A percentile compares a stretch with the other conserved stretches of the same genome.
Conservation (phyloP, 768 basidiomycete genomes). For the Ramaria sp. region DNA sequence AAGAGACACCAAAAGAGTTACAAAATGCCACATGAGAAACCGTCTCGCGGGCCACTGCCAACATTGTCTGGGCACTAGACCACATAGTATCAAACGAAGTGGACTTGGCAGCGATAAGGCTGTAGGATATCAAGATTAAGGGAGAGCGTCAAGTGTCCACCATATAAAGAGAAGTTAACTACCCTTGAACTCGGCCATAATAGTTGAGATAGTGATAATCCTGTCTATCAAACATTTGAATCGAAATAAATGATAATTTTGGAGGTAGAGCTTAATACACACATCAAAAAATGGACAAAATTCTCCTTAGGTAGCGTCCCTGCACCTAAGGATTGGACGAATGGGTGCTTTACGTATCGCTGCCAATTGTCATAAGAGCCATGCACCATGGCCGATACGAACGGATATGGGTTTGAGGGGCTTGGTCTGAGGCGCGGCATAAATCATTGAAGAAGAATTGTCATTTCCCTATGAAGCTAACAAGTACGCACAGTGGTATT, state of each 20-base stretch:
- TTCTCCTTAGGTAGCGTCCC: constrained; percentile 55
- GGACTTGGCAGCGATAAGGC: constrained; percentile 73
- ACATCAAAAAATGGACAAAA: constrained; percentile 85
- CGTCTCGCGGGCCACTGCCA: constrained; percentile 57
- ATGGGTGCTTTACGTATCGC: constrained; percentile 73
- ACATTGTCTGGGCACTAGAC: constrained; percentile 50
- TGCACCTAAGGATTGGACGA: constrained; percentile 62
- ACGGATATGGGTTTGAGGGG: constrained; percentile 49
- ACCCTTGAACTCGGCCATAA: constrained; percentile 77
- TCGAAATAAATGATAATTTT: background rate
- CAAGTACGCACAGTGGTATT: constrained; percentile 43
- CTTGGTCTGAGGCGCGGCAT: constrained; percentile 36
- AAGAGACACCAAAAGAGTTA: constrained; percentile 52
- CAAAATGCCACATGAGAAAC: constrained; percentile 65
- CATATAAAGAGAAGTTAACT: background rate
- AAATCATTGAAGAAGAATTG: background rate
- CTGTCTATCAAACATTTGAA: constrained; percentile 34
- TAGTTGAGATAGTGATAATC: constrained; percentile 77
- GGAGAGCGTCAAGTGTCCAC: background rate
- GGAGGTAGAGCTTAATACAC: constrained; percentile 14
- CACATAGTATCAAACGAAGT: constrained; percentile 49
- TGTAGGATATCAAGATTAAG: constrained; percentile 18
- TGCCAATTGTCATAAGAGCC: constrained; percentile 50
- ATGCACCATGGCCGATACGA: constrained; percentile 53
- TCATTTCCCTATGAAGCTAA: background rate